phyloP scores from a whole-genome alignment of 2,329 filamentous ascomycete genomes.

The Macrophomina tecta region DNA sequence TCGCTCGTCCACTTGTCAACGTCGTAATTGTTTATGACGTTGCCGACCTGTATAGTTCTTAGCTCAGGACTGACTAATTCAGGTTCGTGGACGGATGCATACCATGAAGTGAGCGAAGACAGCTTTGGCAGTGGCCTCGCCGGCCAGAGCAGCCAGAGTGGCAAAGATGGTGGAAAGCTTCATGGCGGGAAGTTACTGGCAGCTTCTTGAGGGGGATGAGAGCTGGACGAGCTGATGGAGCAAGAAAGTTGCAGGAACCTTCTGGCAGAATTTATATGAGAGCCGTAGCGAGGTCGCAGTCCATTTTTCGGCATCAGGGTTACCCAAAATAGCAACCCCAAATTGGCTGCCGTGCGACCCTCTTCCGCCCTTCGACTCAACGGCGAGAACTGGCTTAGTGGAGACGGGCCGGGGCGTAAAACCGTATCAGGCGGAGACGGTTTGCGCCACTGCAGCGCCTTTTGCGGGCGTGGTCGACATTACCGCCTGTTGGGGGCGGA shows the following conservation, averaged over 20 bases:
- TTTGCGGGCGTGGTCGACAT: not conserved
- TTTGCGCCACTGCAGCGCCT: not conserved
- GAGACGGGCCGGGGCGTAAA: conserved; percentile 16
- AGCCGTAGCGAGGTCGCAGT: not conserved
- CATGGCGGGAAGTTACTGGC: not conserved
- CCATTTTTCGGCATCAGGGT: not conserved
- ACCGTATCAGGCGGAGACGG: not conserved
- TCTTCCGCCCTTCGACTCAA: not conserved
- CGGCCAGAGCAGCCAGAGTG: conserved; percentile 17
- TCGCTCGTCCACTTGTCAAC: conserved; percentile 40
- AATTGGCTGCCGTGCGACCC: not conserved
- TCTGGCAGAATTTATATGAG: not conserved
- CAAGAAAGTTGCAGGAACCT: not conserved
- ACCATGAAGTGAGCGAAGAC: conserved; percentile 27
- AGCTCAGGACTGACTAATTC: not conserved
- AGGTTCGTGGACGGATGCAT: not conserved
- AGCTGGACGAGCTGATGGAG: conserved; percentile 10
- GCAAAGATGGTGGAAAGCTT: conserved; percentile 14
- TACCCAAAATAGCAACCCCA: conserved; percentile 6
- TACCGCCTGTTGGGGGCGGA: conserved; percentile 19
- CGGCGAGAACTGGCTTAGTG: not conserved
- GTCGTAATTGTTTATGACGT: conserved; percentile 31
- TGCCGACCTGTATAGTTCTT: conserved; percentile 35
- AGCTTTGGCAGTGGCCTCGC: conserved; percentile 16
- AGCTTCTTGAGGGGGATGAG: not conserved